phyloP scores from a whole-genome alignment of 169 alveolate genomes.

The Theileria orientalis region DNA sequence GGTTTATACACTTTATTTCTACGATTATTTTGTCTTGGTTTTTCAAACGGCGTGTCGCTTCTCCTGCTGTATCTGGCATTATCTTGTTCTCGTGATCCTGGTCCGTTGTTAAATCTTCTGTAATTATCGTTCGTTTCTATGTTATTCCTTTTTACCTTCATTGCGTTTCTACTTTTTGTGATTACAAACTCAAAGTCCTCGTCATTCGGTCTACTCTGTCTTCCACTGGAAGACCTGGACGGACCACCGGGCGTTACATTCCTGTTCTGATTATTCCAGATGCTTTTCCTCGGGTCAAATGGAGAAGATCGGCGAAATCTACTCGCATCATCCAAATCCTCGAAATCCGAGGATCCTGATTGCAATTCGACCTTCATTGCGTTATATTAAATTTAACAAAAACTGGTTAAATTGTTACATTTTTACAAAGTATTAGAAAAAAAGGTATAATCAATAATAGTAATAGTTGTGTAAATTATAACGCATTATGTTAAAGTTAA shows the following conservation, averaged over 20 bases:
- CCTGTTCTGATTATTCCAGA: neutral
- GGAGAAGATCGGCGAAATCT: neutral
- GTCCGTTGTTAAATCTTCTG: too few species aligned
- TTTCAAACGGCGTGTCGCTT: neutral
- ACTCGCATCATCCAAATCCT: neutral
- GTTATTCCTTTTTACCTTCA: neutral
- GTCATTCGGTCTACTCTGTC: too few species aligned
- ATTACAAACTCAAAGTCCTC: slow-evolving; percentile 14
- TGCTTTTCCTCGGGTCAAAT: neutral
- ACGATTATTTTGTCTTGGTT: neutral
- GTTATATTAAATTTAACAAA: neutral
- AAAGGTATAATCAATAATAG: too few species aligned
- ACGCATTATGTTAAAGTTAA: too few species aligned
- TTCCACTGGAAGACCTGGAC: too few species aligned
- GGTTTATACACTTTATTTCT: neutral
- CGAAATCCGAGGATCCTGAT: slow-evolving; percentile 4
- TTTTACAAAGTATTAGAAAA: too few species aligned
- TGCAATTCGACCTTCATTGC: slow-evolving; percentile 1
- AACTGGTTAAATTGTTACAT: neutral
- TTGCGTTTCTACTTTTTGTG: slow-evolving; percentile 7
- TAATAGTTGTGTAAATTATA: too few species aligned
- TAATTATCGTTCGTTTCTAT: neutral
- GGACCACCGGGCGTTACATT: too few species aligned
- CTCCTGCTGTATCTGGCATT: neutral
- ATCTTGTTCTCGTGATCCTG: too few species aligned